Base-by-base conservation (phyloP, 2,329 filamentous ascomycete genomes). In the Colletotrichum sojae region DNA sequence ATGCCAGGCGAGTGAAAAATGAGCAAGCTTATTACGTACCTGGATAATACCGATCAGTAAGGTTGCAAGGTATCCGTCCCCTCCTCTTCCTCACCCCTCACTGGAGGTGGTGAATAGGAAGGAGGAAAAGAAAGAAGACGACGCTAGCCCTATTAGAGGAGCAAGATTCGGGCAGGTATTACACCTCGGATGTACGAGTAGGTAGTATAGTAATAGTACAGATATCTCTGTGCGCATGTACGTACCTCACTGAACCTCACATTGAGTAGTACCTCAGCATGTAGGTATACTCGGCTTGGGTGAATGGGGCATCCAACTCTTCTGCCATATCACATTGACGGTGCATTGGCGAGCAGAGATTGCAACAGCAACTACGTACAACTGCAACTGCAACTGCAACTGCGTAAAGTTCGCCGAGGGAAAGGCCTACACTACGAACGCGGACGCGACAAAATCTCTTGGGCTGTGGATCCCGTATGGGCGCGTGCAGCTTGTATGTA, bases 81-180 rank as follows among this genome's bases (percentile, higher is more conserved):
- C 31, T 36, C 31, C 31, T 36, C 31, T 36, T 36, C 10, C 8
- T 36, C 31, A 25, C 31, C 31, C 31, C 31, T 36, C 31, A 36
- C 31, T 36, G 5, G 31, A 36, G 2, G 31, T 36, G 31, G 31
- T 36, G 31, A 36, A 10, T 10, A 2, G 10, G 40, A 43, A 43
- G 20, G 52, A 67, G 22, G n/a, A 40, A 22, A 39, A 18, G 13
- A 16, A 63, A 6, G 5, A 31, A 18, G 22, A 55, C 58, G 18
- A 31, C 45, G 60, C 63, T 66, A 55, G 49, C 18, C 63, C 49
- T 54, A 62, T 54, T 49, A 15, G 40, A 36, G 31, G 31, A 10
- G 12, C 10, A 43, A n/a, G 40, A 43, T 13, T 6, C 25, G 31
- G 22, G 27, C 61, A 45, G 13, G 39, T 46, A n/a, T n/a, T n/a